Conservation (phyloP, 2,329 filamentous ascomycete species). For the Coniochaeta sp. region DNA sequence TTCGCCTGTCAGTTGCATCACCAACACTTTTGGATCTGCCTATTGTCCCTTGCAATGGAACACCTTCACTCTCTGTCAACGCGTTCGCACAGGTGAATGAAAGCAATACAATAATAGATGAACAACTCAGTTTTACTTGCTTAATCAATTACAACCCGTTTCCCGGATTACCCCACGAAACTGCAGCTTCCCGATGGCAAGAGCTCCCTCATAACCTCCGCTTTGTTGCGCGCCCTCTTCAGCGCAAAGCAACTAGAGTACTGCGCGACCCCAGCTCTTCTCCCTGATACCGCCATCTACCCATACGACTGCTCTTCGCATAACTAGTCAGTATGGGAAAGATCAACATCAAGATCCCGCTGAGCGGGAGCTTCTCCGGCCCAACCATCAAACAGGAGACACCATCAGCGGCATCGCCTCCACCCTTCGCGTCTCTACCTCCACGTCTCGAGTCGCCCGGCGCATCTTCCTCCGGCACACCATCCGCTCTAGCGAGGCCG, state of each 20-base stretch:
- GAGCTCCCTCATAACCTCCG: background rate
- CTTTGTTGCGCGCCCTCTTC: background rate
- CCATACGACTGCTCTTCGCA: background rate
- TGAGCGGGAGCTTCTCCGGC: background rate
- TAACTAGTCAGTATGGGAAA: background rate
- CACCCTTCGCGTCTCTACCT: constrained; percentile 4
- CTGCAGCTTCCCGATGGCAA: background rate
- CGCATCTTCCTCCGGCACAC: constrained; percentile 14
- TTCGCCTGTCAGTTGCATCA: background rate
- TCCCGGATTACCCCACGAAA: background rate
- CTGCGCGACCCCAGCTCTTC: background rate
- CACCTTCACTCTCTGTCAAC: no score
- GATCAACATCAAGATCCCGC: background rate
- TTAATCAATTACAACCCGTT: no score
- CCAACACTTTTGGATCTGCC: no score
- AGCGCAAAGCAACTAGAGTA: background rate
- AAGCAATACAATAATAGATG: no score
- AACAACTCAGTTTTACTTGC: no score
- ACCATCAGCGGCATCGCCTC: constrained; percentile 6
- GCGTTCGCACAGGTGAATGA: no score
- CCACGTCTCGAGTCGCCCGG: constrained; percentile 10
- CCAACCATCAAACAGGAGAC: constrained; percentile 12
- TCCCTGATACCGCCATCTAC: background rate
- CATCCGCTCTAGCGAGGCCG: constrained; percentile 13
- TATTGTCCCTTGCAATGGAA: no score